Conservation (phyloP, 345 rosid species). For the Lagerstroemia speciosa region DNA sequence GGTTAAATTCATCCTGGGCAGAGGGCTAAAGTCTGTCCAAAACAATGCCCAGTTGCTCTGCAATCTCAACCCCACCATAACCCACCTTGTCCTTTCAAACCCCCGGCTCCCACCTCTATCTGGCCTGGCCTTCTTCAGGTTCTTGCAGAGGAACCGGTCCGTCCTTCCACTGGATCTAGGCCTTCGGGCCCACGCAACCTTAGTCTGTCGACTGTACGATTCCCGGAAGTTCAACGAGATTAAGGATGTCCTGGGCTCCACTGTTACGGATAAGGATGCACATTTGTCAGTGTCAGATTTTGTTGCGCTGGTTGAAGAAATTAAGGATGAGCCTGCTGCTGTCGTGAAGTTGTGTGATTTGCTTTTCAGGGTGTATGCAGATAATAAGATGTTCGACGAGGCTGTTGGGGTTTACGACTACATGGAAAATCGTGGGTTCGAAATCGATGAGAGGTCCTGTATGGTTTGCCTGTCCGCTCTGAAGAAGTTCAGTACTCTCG, state of each 20-base stretch:
- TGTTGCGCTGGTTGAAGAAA: conserved; percentile 23
- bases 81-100: conserved; percentile 43
- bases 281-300: conserved; percentile 25
- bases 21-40: conserved; percentile 31
- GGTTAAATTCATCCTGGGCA: conserved; percentile 15
- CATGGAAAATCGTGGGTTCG: conserved; percentile 39
- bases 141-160: conserved; percentile 30
- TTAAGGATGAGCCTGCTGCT: conserved; percentile 23
- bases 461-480: conserved; percentile 58
- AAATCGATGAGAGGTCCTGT: conserved; percentile 64
- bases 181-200: conserved; percentile 34
- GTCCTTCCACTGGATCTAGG: conserved; percentile 31
- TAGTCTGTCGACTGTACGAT: conserved; percentile 38
- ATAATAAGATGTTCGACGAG: conserved; percentile 48
- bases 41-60: conserved; percentile 31
- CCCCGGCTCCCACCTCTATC: conserved; percentile 39
- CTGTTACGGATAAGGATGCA: conserved; percentile 29
- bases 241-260: conserved; percentile 31
- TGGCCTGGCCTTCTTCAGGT: conserved; percentile 49
- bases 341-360: conserved; percentile 45
- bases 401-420: conserved; percentile 45
- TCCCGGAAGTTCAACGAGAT: conserved; percentile 39
- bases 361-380: conserved; percentile 60
- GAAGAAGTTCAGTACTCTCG: conserved; percentile 39
- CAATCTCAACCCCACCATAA: conserved; percentile 30